Base-by-base conservation (phyloP, 2,329 filamentous ascomycete species). In the Bipolaris bicolor region DNA sequence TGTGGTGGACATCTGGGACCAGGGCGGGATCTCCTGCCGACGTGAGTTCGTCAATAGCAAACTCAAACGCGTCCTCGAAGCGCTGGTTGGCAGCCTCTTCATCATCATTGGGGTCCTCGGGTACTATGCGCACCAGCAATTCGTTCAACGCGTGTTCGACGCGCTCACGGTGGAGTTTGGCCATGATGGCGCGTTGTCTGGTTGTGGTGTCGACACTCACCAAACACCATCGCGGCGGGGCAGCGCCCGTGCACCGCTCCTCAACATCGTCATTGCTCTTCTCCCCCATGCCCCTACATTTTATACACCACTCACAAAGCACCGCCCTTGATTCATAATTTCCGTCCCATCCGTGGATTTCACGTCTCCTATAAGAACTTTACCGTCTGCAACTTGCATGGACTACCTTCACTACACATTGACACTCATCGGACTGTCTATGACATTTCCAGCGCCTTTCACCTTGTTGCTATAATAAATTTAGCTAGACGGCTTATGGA, bases 1-100 rank as follows among this genome's bases (percentile, higher is more conserved):
- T 92, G 82, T 97, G 93, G 74, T 96, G 94, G 63, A 96, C 89
- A 73, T 93, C 90, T 57, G 88, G 84, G 29, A 85, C 83, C 50
- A 88, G 78, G 52, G 83, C 78, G 48, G 86, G 82, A 58, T 83
- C 82, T 24, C 70, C 70, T 31, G 77, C 75, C 24, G 67, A 69
- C 16, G 76, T 79, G 61, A 82, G 79, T 49, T 79, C 78, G 46
- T 77, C 76, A 60, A 76, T 77, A 40, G 83, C 84, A 62, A 81
- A 78, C 18, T 82, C 78, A 55, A 83, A 79, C 24, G 84, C 82
- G 62, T 86, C 83, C 62, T 90, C 86, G 71, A 91, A 87, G 61
- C 89, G 86, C 67, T 88, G 82, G 71, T 92, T 87, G 18, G 86
- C 85, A 7, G 80, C 78, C n/a, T 85, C 86, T 61, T 91, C 87